phyloP scores from a whole-genome alignment of 2,329 filamentous ascomycete species.

The Trichoderma breve region DNA sequence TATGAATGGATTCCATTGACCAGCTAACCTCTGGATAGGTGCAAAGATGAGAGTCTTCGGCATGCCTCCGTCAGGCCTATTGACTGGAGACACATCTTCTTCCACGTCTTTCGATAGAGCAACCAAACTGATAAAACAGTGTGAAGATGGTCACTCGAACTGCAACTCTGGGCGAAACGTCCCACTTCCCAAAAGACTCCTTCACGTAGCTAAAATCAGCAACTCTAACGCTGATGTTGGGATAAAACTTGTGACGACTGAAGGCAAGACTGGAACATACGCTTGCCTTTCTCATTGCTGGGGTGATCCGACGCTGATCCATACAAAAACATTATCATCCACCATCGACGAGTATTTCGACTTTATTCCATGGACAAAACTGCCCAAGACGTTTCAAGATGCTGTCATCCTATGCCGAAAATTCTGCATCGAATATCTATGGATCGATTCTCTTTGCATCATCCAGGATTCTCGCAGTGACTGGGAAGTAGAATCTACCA shows the following conservation, averaged over 20 bases:
- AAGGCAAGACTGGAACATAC: neutral
- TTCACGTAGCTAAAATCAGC: neutral
- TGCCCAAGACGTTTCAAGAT: neutral
- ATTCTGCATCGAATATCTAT: neutral
- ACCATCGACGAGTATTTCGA: neutral
- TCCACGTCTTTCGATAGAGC: neutral
- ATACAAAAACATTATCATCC: neutral
- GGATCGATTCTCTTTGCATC: slow-evolving; percentile 6
- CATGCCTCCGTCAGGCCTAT: neutral
- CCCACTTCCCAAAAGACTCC: neutral
- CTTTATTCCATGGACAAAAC: neutral
- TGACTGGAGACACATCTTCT: neutral
- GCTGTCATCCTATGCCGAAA: neutral
- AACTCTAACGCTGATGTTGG: neutral
- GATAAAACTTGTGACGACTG: neutral
- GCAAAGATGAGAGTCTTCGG: neutral
- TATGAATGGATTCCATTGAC: too few relatives aligned
- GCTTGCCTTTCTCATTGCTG: neutral
- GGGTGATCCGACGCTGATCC: neutral
- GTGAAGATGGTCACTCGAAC: neutral
- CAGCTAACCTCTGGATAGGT: neutral
- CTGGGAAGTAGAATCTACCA: neutral
- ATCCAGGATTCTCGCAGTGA: neutral
- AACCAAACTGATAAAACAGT: neutral
- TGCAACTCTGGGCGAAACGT: neutral